These are phyloP conservation scores for Hypoxylon sp. DNA, from an alignment of 2,329 filamentous ascomycete genomes.

Conservation along the genomic window DNA sequence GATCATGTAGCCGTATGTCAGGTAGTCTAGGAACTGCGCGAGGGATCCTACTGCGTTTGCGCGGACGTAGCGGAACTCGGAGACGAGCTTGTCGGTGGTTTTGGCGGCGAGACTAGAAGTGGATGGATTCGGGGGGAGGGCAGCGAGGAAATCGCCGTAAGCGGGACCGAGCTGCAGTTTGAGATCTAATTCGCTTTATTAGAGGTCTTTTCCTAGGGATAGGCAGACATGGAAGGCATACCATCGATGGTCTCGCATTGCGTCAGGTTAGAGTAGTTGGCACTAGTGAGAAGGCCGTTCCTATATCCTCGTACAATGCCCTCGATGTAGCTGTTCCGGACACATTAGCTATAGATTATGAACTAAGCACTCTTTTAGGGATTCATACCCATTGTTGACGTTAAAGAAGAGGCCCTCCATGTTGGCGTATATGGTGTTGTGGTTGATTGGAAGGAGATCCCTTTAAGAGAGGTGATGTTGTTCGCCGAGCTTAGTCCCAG, in stretches of 20 bases:
- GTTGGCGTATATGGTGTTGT: conserved; percentile 51
- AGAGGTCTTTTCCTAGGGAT: conserved; percentile 25
- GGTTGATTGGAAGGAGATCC: conserved; percentile 40
- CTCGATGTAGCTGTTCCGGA: conserved; percentile 85
- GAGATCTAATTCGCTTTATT: conserved; percentile 74
- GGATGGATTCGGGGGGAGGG: conserved; percentile 94
- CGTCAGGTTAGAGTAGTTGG: conserved; percentile 95
- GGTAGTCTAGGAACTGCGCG: conserved; percentile 96
- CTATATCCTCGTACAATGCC: conserved; percentile 97
- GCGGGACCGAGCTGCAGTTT: conserved; percentile 97
- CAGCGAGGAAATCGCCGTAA: conserved; percentile 96
- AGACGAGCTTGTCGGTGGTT: conserved; percentile 97
- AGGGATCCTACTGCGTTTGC: conserved; percentile 93
- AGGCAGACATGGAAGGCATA: conserved; percentile 58
- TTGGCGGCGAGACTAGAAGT: conserved; percentile 95
- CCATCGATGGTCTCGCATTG: conserved; percentile 99
- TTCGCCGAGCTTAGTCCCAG: conserved; percentile 20
- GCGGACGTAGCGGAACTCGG: conserved; percentile 96
- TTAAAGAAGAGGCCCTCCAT: conserved; percentile 98
- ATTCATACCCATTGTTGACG: conserved; percentile 86
- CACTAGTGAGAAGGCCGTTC: conserved; percentile 89
- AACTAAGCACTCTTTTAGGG: background rate
- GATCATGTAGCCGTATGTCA: conserved; percentile 99
- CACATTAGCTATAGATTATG: conserved; percentile 37
- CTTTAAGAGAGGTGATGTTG: conserved; percentile 41